A percentile compares a stretch with the other conserved stretches of the same genome.
Evolutionary conservation across 2,329 filamentous ascomycete genomes (phyloP).

Genomic region (Hypocrella siamensis): DNA sequence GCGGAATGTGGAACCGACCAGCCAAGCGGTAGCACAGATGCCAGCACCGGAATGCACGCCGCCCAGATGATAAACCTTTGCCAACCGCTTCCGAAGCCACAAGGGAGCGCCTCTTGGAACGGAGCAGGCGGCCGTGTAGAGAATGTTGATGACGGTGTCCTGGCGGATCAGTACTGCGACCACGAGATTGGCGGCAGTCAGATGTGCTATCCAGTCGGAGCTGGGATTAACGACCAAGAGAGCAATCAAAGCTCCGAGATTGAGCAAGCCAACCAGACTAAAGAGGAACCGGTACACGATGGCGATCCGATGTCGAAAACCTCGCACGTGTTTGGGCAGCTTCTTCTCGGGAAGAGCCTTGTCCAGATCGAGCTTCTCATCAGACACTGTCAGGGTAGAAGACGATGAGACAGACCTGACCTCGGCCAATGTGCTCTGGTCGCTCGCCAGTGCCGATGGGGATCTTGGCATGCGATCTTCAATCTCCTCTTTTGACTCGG

Average conservation of each 20-base stretch:
- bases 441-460: slow-evolving; percentile 3
- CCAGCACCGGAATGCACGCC: slow-evolving; percentile 35
- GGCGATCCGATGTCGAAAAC: slow-evolving; percentile 27
- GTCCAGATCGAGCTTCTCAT: slow-evolving; percentile 15
- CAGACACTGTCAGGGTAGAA: slow-evolving; percentile 13
- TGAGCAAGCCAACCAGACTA: slow-evolving; percentile 32
- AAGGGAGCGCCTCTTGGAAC: slow-evolving; percentile 30
- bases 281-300: slow-evolving; percentile 42
- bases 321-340: slow-evolving; percentile 20
- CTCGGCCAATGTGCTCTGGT: slow-evolving; percentile 11
- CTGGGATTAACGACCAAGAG: slow-evolving; percentile 20
- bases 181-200: slow-evolving; percentile 32
- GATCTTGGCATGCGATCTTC: neutral
- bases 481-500: slow-evolving; percentile 2
- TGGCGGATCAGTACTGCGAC: slow-evolving; percentile 36
- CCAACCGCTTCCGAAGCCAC: slow-evolving; percentile 28
- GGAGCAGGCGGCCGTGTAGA: slow-evolving; percentile 30
- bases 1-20: slow-evolving; percentile 24
- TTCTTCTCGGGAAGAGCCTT: slow-evolving; percentile 24
- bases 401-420: slow-evolving; percentile 14
- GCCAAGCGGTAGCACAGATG: slow-evolving; percentile 32
- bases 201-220: slow-evolving; percentile 21
- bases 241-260: slow-evolving; percentile 29
- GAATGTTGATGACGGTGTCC: slow-evolving; percentile 33
- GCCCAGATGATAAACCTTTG: slow-evolving; percentile 36